Evolutionary conservation across 1,284 basidiomycete species (phyloP).

Genomic region (Cryptococcus floricola): DNA sequence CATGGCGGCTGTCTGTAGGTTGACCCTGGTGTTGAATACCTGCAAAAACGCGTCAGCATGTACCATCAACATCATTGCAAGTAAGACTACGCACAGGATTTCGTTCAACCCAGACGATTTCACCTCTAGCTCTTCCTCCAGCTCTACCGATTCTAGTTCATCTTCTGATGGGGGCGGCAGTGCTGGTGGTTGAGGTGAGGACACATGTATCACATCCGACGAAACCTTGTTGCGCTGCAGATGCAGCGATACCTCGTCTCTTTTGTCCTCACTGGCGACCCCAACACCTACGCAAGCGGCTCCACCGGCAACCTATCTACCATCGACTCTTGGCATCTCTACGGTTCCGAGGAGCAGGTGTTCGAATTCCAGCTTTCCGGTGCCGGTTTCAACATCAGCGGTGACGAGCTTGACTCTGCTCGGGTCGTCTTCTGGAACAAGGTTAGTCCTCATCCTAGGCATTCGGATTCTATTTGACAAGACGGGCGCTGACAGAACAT

Average conservation of each 20-base stretch:
- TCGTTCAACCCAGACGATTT: too few relatives aligned
- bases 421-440: slow-evolving; percentile 5
- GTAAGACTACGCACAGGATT: too few relatives aligned
- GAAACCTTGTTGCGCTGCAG: neutral
- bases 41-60: too few relatives aligned
- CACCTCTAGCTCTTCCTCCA: neutral
- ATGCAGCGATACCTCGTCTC: slow-evolving; percentile 4
- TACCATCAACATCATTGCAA: too few relatives aligned
- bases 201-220: neutral
- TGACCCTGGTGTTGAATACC: too few relatives aligned
- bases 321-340: neutral
- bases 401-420: slow-evolving; percentile 2
- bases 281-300: slow-evolving; percentile 1
- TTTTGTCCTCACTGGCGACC: slow-evolving; percentile 1
- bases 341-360: neutral
- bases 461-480: too few relatives aligned
- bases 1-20: too few relatives aligned
- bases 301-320: neutral
- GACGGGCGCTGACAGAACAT: too few relatives aligned
- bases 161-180: neutral
- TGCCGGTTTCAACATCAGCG: slow-evolving; percentile 1
- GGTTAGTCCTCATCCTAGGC: neutral
- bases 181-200: neutral
- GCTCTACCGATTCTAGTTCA: neutral
- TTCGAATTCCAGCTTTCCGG: neutral